These are phyloP conservation scores for Aurinia saxatilis DNA, from an alignment of 345 rosid species.

Conservation along the genomic window DNA sequence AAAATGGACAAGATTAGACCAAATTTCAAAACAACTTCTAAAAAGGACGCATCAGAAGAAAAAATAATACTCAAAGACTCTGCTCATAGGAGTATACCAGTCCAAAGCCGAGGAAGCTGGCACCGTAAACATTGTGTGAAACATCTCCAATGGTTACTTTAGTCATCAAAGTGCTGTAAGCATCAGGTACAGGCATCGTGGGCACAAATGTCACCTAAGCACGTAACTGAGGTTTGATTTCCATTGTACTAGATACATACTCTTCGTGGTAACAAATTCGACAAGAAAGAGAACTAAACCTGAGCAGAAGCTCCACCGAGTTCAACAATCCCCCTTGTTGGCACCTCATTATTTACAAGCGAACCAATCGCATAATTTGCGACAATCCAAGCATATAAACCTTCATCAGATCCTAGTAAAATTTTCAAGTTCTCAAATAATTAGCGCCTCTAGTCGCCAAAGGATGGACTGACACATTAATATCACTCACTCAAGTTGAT, in stretches of 20 bases:
- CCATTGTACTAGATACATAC: no score
- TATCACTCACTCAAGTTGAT: not conserved
- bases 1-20: no score
- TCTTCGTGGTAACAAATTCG: not conserved
- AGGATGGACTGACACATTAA: no score
- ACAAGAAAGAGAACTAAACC: conserved; percentile 31
- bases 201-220: conserved; percentile 34
- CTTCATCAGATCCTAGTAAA: conserved; percentile 81
- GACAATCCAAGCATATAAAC: conserved; percentile 84
- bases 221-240: not conserved
- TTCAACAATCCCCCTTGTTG: conserved; percentile 81
- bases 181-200: conserved; percentile 53
- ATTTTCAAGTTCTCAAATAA: not conserved
- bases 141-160: conserved; percentile 46
- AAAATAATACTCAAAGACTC: not conserved
- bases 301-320: conserved; percentile 98
- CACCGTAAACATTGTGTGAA: conserved; percentile 71
- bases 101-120: conserved; percentile 85
- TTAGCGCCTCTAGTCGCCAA: conserved; percentile 11
- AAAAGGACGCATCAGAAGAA: not conserved
- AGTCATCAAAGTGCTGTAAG: conserved; percentile 42
- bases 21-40: no score
- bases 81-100: conserved; percentile 42
- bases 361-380: conserved; percentile 73
- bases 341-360: conserved; percentile 65